These are phyloP conservation scores for Penicillium angulare DNA, from an alignment of 495 filamentous ascomycete species.

Conservation along the genomic window DNA sequence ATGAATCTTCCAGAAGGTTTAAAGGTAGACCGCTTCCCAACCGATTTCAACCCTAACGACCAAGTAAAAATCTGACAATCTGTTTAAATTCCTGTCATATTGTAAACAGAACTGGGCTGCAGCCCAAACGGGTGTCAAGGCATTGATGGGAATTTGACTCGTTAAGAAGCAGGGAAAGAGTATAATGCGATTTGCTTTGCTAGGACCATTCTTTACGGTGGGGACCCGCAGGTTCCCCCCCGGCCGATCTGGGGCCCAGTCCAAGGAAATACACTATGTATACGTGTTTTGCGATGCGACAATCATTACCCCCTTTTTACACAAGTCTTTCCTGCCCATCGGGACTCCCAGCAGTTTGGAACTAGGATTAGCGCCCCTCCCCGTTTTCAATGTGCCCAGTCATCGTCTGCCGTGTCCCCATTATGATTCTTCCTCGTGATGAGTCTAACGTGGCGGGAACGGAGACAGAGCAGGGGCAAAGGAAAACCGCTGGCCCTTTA, in stretches of 20 bases:
- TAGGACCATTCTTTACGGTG: conserved; percentile 14
- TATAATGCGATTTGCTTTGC: no score
- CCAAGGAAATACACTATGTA: conserved; percentile 3
- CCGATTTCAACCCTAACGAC: conserved; percentile 16
- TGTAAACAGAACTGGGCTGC: conserved; percentile 10
- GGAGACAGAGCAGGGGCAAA: conserved; percentile 7
- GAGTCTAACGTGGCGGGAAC: conserved; percentile 29
- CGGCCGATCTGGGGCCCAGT: conserved; percentile 17
- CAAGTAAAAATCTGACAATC: background rate
- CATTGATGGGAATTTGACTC: conserved; percentile 12
- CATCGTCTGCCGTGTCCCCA: conserved; percentile 2
- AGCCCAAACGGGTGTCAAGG: conserved; percentile 19
- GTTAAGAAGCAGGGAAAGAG: no score
- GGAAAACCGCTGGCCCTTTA: background rate
- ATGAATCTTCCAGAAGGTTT: conserved; percentile 1
- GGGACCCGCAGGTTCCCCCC: conserved; percentile 14
- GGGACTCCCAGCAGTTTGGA: conserved; percentile 7
- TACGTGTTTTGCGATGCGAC: conserved; percentile 12
- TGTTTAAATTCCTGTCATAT: conserved; percentile 10
- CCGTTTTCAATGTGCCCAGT: conserved; percentile 17
- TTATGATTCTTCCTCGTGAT: conserved; percentile 21
- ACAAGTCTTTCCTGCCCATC: conserved; percentile 8
- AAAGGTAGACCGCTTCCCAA: conserved; percentile 20
- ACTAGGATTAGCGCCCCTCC: conserved; percentile 11
- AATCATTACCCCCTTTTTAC: conserved; percentile 20